A percentile compares a stretch with the other conserved stretches of the same genome.
Evolutionary conservation across 768 basidiomycete genomes (phyloP).

Genomic region (Leccinum obscurum): DNA sequence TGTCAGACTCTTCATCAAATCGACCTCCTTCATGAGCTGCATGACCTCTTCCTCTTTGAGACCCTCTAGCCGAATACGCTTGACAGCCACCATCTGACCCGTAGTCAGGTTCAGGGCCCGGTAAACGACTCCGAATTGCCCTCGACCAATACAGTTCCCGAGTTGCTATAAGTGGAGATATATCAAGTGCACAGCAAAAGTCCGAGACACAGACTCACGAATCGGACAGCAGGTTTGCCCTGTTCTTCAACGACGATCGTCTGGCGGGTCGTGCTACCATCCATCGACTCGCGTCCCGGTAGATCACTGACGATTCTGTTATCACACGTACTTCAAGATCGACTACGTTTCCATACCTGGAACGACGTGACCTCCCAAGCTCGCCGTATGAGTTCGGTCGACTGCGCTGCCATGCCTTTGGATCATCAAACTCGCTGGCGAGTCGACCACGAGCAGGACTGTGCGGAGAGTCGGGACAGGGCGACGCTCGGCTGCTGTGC

Average conservation of each 20-base stretch:
- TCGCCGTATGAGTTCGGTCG: constrained; percentile 73
- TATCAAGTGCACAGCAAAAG: constrained; percentile 10
- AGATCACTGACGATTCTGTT: constrained; percentile 68
- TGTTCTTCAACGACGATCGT: constrained; percentile 78
- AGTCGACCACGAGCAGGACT: constrained; percentile 50
- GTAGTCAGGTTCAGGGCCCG: constrained; percentile 91
- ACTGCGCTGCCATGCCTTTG: constrained; percentile 48
- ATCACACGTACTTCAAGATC: constrained; percentile 52
- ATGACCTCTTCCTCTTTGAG: constrained; percentile 88
- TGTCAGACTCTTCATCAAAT: constrained; percentile 83
- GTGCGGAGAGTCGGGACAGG: constrained; percentile 39
- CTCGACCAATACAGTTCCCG: constrained; percentile 94
- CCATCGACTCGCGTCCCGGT: constrained; percentile 58
- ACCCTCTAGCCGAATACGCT: constrained; percentile 88
- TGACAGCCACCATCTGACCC: constrained; percentile 99
- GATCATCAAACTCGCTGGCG: constrained; percentile 71
- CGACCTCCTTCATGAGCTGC: constrained; percentile 93
- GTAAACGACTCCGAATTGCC: constrained; percentile 96
- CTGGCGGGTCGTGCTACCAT: constrained; percentile 63
- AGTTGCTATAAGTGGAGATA: constrained; percentile 67
- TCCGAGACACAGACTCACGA: constrained; percentile 53
- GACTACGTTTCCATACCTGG: constrained; percentile 74
- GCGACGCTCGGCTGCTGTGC: constrained; percentile 33
- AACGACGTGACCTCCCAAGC: constrained; percentile 52
- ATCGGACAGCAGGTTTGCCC: constrained; percentile 76